Evolutionary conservation across 495 filamentous ascomycete species (phyloP), one percentile per base, ranked within the genome.

Genomic region (Sabuloglossum arenarium): DNA sequence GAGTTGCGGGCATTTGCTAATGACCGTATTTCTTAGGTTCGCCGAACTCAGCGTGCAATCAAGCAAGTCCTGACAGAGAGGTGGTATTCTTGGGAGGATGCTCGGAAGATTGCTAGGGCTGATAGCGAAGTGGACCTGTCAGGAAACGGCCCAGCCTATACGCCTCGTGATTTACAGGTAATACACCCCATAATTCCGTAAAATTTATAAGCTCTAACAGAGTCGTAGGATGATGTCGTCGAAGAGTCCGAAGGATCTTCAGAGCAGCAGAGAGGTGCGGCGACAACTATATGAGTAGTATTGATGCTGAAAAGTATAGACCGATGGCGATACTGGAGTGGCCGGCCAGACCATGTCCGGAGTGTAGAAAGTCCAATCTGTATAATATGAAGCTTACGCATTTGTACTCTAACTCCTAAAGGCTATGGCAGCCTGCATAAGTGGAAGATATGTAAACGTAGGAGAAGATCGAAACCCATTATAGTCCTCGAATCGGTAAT

Each of bases 51-150:
- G 75, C 73, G 77, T 58, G 70, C 70, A 42, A 94, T 97, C 66
- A 88, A 85, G 71, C 81, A 90, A 63, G 75, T 78, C 46, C 73
- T 97, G 56, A 88, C 84, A 37, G 90, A 97, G 66, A 74, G 90
- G 62, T 88, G 79, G 71, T 91, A 96, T 69, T 74, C 85, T 37
- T 96, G 86, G 85, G 79, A 88, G 61, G 86, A 90, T 61, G 91
- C 91, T 25, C 71, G 77, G 58, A 72, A 75, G 61, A 65, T 88
- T 58, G 89, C 85, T 8, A 69, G 76, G 65, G 68, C 70, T 9
- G 87, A 69, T 52, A 14, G 23, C 14, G 53, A 59, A 30, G 39
- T 59, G 23, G 51, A 59, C 31, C 53, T 58, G 31, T 31, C 56
- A 46, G 58, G 58, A 9, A 43, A 59, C 16, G 58, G 58, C 6